A percentile compares a stretch with the other conserved stretches of the same genome.
These are phyloP conservation scores for Serendipita vermifera DNA, from an alignment of 768 basidiomycete genomes.

Conservation along the genomic window DNA sequence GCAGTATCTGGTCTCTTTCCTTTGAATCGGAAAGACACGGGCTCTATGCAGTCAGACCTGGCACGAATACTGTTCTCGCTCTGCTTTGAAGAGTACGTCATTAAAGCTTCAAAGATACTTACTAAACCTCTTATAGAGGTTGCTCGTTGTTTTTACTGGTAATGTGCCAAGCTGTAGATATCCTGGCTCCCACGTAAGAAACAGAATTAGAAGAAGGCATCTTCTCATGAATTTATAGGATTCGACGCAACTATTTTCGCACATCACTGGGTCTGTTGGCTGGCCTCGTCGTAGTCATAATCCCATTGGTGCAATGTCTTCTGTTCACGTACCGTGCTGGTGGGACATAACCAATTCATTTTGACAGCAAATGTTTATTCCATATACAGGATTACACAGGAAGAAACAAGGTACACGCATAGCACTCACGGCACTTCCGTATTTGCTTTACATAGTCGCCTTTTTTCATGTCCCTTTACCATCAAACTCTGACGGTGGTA, in stretches of 20 bases:
- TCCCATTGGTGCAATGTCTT: constrained; percentile 22
- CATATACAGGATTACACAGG: background rate
- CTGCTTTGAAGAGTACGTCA: constrained; percentile 47
- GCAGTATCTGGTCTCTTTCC: constrained; percentile 21
- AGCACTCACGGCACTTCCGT: constrained; percentile 38
- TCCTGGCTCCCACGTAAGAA: constrained; percentile 43
- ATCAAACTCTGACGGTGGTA: background rate
- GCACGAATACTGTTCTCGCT: constrained; percentile 50
- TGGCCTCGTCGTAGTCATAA: constrained; percentile 23
- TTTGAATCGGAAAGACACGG: constrained; percentile 13
- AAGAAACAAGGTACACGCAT: background rate
- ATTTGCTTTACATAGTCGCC: constrained; percentile 41
- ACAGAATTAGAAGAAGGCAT: background rate
- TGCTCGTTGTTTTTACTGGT: constrained; percentile 59
- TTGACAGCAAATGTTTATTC: background rate
- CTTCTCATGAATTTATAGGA: background rate
- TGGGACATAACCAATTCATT: background rate
- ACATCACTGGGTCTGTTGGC: constrained; percentile 30
- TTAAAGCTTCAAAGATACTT: background rate
- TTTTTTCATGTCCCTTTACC: constrained; percentile 62
- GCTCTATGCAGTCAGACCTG: constrained; percentile 39
- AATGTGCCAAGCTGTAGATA: constrained; percentile 50
- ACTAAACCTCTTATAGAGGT: constrained; percentile 23
- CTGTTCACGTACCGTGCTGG: constrained; percentile 19
- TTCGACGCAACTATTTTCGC: background rate